Evolutionary conservation across 805 yeast genomes (phyloP), one percentile per base, ranked within the genome.

Genomic region (Candida berthetii): DNA sequence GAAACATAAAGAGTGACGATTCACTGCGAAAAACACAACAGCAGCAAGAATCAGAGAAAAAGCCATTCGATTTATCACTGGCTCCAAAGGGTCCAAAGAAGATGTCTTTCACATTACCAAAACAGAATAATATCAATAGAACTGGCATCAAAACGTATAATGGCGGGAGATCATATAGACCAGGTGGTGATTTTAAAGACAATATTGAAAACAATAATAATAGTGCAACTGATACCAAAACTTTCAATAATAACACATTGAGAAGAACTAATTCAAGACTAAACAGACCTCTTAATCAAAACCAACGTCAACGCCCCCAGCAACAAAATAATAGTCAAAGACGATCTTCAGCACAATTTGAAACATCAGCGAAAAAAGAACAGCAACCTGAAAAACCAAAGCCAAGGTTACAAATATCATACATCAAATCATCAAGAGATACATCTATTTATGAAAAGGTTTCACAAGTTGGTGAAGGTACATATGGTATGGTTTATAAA

Each of bases 391-490:
- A 22, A 22, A 22, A 22, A 22, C 25, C 25, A 15, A 29, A 15
- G 4, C 20, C 16, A 40, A 29, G 44, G 14, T 41, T 38, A 20
- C 35, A 40, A 14, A 37, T 53, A 2, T 50, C 58, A 7, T 54
- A 48, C 31, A 33, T 50, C 27, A 54, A 49, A 37, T 45, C 56
- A 4, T 35, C 47, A 2, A 50, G 60, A 42, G 46, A 42, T n/a
- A 46, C 55, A 9, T 48, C 58, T 0, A 52, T 66, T 3, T 88
- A 84, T 59, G 82, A 82, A 48, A 69, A 90, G 41, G 77, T 86
- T 1, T 72, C 77, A 33, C 98, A 93, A 57, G 98, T 93, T 5
- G 99, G 99, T n/a, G 98, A 93, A 63, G 99, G 99, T 9, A 93
- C 98, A 0, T 93, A 93, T 60, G 99, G 99, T 16, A 89, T 87